Base-by-base conservation (phyloP, 441 rosid genomes). In the Syzygium syzygioides region DNA sequence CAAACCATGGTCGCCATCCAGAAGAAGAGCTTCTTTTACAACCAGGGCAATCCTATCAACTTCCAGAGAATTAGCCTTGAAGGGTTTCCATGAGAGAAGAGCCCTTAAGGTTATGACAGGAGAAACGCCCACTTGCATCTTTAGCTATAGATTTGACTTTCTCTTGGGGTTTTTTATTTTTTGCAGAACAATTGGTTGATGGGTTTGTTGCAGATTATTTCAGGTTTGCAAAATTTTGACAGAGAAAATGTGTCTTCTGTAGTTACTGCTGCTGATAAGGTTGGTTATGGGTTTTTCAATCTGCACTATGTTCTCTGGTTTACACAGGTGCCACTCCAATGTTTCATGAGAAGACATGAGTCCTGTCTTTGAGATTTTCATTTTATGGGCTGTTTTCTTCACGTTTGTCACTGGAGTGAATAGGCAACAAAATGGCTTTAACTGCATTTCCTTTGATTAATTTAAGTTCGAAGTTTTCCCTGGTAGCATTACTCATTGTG, bases 261-360 rank as follows among this genome's bases (percentile, higher is more conserved):
- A 55, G 92, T 95, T 89, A 88, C 94, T 18, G 96, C 96, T 7
- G 96, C 96, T 62, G 95, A 94, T 80, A 95, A 95, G 95, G 96
- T 93, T 87, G 30, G 89, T 37, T 68, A 7, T 71, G 80, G 28
- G 6, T 37, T 83, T 56, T 83, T 83, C 56, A 28, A 83, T 50
- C 14, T 83, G 86, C 37, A 28, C 45, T 4, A 8, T 5, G 7
- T 37, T 14, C 48, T 34, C 79, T 68, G 79, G 79, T 68, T 68
- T 13, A 23, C 48, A 34, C 79, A 19, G 26, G 50, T 71, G 80
- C 50, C 28, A 10, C 28, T 26, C 28, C 48, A 68, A 71, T 71
- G 9, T 37, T 71, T 71, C 37, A 20, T 13, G 48, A 71, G 50
- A 20, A 37, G 80, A 37, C 7, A 4, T 10, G 80, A 68, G 4